Evolutionary conservation across 192 early-diverging fungal genomes (phyloP).

Genomic region (Coemansia reversa): DNA sequence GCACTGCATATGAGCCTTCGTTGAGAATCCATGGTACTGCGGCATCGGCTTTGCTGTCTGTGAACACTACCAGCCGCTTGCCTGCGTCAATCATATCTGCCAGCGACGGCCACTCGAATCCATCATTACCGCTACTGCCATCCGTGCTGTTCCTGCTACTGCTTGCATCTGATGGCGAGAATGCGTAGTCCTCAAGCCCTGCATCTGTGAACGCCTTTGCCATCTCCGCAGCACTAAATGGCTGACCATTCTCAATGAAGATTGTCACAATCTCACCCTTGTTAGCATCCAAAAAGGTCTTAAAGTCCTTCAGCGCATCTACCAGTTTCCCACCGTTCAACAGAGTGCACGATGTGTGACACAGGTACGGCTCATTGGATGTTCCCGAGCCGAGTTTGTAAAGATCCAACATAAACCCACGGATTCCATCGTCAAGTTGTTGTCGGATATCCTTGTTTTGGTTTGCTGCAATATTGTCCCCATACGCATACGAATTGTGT

Average conservation of each 20-base stretch:
- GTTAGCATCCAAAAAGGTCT: conserved; percentile 62
- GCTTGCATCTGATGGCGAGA: conserved; percentile 21
- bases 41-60: conserved; percentile 59
- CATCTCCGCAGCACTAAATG: conserved; percentile 54
- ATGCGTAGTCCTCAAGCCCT: conserved; percentile 57
- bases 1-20: conserved; percentile 67
- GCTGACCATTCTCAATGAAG: conserved; percentile 66
- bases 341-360: conserved; percentile 64
- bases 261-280: conserved; percentile 75
- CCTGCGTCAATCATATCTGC: conserved; percentile 60
- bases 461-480: conserved; percentile 61
- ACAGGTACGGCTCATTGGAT: conserved; percentile 58
- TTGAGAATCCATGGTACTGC: conserved; percentile 63
- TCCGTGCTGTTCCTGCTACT: conserved; percentile 1
- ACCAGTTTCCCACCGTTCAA: conserved; percentile 62
- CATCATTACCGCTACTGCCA: conserved; percentile 35
- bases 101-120: conserved; percentile 68
- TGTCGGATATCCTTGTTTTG: conserved; percentile 61
- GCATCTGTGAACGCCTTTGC: conserved; percentile 54
- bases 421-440: conserved; percentile 73
- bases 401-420: conserved; percentile 72
- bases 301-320: conserved; percentile 58
- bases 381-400: conserved; percentile 24
- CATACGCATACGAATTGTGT: conserved; percentile 69
- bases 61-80: conserved; percentile 67